Evolutionary conservation across 192 early-diverging fungal genomes (phyloP), one percentile per base, ranked within the genome.

Genomic region (Podila epigama): DNA sequence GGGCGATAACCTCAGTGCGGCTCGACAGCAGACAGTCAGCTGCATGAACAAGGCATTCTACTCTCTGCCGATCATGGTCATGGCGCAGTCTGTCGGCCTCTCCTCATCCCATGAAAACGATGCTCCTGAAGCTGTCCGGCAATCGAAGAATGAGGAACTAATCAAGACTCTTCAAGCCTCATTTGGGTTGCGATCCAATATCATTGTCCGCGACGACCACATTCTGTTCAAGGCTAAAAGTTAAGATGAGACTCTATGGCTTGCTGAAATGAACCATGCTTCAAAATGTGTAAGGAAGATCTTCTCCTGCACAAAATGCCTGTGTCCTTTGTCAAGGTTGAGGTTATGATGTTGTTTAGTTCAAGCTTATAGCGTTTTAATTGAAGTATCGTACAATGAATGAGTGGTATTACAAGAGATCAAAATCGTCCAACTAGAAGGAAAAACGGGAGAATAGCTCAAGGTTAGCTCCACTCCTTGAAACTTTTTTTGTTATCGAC

Each of bases 371-470:
- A 10, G n/a, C n/a, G n/a, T n/a, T n/a, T n/a, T n/a, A n/a, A n/a
- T n/a, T 33, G 20, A 10, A 37, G 22, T 66, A 66, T 66, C 64
- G 54, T 66, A 66, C 64, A 66, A 62, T 20, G 54, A 44, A 44
- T 32, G n/a, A 9, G 58, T 50, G 27, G 42, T 66, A 61, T 84
- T 89, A 94, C 68, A 96, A 80, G 60, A 96, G 84, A 71, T 95
- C 94, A 78, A 91, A 96, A 66, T 96, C 94, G 71, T 96, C 93
- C 44, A 95, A 84, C 90, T 92, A 83, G 32, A 63, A 57, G 22
- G 42, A 37, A 3, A 66, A 22, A 2, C n/a, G 51, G 65, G 35
- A 40, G 3, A 44, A 27, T 20, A 63, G 16, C 5, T n/a, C 28
- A 32, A 29, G n/a, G n/a, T n/a, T n/a, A n/a, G n/a, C n/a, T n/a